Evolutionary conservation across 805 yeast species (phyloP).

Genomic region (Candida ulmi): DNA sequence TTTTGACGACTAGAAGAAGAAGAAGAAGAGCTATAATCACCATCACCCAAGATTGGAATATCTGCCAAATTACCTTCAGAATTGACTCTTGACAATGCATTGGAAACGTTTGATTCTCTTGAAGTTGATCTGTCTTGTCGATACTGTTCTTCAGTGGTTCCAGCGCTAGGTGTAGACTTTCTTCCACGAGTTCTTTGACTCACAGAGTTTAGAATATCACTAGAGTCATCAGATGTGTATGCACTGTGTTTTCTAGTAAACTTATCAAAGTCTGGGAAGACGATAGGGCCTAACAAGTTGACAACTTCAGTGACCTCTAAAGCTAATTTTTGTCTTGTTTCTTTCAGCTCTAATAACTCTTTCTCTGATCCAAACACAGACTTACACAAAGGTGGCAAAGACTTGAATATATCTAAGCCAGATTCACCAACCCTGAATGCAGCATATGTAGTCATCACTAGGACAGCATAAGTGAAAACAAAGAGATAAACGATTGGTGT

Average conservation of each 20-base stretch:
- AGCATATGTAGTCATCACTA: constrained; percentile 76
- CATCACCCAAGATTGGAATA: constrained; percentile 48
- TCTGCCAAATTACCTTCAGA: constrained; percentile 59
- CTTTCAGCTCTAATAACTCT: constrained; percentile 47
- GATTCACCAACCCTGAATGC: constrained; percentile 87
- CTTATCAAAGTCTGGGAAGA: constrained; percentile 79
- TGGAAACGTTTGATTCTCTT: constrained; percentile 28
- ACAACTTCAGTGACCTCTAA: constrained; percentile 73
- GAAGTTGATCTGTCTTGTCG: background rate
- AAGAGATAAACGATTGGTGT: constrained; percentile 26
- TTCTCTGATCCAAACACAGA: constrained; percentile 35
- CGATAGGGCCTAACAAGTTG: constrained; percentile 76
- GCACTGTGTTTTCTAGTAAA: constrained; percentile 5
- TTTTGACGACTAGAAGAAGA: background rate
- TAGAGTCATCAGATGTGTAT: too few species aligned
- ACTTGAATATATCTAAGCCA: constrained; percentile 81
- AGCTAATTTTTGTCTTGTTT: constrained; percentile 54
- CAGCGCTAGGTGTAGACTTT: constrained; percentile 15
- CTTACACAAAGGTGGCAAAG: constrained; percentile 64
- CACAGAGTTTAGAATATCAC: constrained; percentile 8
- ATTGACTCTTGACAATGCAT: constrained; percentile 56
- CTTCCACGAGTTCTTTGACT: constrained; percentile 20
- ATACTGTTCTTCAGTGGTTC: background rate
- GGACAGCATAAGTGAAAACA: constrained; percentile 44
- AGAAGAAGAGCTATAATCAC: constrained; percentile 12